A percentile compares a stretch with the other conserved stretches of the same genome.
phyloP scores from a whole-genome alignment of 305 asterid species.

The Fraxinus albicans region DNA sequence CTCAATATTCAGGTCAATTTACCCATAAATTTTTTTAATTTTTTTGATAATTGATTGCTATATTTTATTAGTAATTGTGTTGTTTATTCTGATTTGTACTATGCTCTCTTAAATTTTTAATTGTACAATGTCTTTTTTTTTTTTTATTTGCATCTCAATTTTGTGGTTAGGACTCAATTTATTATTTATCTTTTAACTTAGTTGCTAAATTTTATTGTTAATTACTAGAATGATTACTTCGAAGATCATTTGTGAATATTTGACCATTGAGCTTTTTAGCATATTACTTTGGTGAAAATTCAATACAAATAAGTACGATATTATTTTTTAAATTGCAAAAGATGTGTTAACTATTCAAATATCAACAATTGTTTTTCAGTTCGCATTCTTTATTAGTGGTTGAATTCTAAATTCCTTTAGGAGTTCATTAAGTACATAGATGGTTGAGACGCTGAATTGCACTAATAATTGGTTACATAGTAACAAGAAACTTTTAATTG shows the following conservation, averaged over 20 bases:
- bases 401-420: neutral
- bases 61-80: neutral
- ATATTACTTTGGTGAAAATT: neutral
- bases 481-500: neutral
- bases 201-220: neutral
- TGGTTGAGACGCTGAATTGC: neutral
- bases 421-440: neutral
- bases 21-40: neutral
- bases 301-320: neutral
- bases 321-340: no score
- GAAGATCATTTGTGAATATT: neutral
- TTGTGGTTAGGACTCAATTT: neutral
- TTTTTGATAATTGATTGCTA: neutral
- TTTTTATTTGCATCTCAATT: neutral
- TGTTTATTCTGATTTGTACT: neutral
- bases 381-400: neutral
- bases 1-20: neutral
- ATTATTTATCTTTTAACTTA: neutral
- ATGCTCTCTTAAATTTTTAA: neutral
- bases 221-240: neutral
- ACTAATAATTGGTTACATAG: neutral
- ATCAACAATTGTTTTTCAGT: neutral
- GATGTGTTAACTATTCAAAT: no score
- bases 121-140: neutral
- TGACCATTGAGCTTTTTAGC: neutral